Base-by-base conservation (phyloP, 208 protist genomes). In the Histomonas meleagridis region DNA sequence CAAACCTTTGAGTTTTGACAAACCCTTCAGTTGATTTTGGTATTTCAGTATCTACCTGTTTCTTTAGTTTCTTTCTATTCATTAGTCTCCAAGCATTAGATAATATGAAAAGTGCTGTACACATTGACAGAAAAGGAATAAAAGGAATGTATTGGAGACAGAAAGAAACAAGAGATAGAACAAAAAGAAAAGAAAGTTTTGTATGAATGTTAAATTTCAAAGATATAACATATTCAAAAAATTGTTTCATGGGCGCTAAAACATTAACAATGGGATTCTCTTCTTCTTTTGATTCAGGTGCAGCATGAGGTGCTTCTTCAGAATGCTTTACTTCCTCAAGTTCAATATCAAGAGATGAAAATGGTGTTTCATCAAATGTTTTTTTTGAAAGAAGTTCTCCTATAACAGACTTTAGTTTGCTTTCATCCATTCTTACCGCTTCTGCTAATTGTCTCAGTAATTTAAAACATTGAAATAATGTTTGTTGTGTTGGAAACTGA, bases 111-210 rank as follows among this genome's bases (percentile, higher is more conserved):
- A 43, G 7, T 26, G 28, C 32, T 18, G 38, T 55, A 38, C 51
- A 23, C 38, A 48, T 18, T 14, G 40, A 40, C 10, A 12, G 38
- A 57, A 86, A 57, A 26, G 46, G 46, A 38, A 86, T 40, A n/a
- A 86, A 86, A 38, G 76, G 76, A 55, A 86, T 86, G 55, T 51
- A 86, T 55, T 86, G 43, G 18, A 86, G 46, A 55, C 43, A 51
- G 46, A 86, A 86, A n/a, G 76, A 86, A 0, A 86, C 43, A 32
- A 86, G 18, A 16, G 40, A 12, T 7, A 86, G 51, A n/a, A 86
- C 43, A 4, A 51, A 86, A 18, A 86, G 35, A 57, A 86, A 57
- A 18, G 46, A 57, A 5, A 86, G 46, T 16, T 86, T 86, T 2
- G 55, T 55, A n/a, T 86, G 76, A 9, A 86, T 86, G 55, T 86